Conservation (phyloP, 768 basidiomycete genomes). For the Tricholoma sp. region DNA sequence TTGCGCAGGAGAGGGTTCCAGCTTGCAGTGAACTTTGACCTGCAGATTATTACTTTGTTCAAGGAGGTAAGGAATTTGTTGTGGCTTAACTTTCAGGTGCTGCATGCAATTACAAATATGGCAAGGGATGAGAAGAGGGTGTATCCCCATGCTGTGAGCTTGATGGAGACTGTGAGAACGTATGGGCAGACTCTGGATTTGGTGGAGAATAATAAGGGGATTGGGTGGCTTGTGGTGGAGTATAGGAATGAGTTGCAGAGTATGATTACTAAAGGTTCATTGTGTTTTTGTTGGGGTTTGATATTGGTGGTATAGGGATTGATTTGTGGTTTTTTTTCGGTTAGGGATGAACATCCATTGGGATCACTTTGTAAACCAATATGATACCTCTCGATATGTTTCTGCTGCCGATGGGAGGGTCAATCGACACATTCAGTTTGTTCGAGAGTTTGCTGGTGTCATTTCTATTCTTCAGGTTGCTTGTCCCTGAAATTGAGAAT, state of each 20-base stretch:
- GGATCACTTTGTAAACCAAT: constrained; percentile 96
- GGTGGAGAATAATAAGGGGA: constrained; percentile 85
- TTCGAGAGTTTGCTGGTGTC: constrained; percentile 90
- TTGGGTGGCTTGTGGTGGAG: constrained; percentile 93
- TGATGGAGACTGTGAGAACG: constrained; percentile 97
- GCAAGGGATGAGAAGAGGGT: constrained; percentile 98
- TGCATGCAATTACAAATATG: constrained; percentile 91
- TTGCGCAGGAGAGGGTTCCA: constrained; percentile 72
- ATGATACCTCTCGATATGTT: constrained; percentile 75
- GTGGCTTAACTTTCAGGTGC: constrained; percentile 95
- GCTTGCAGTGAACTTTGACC: constrained; percentile 95
- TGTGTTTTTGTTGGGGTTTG: constrained; percentile 4
- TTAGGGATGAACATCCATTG: constrained; percentile 94
- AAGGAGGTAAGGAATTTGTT: constrained; percentile 96
- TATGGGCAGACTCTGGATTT: constrained; percentile 94
- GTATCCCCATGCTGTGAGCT: constrained; percentile 94
- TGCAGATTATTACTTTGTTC: constrained; percentile 96
- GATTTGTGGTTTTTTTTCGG: background rate
- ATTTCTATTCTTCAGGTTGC: constrained; percentile 84
- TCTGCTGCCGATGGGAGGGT: constrained; percentile 72
- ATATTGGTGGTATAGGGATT: background rate
- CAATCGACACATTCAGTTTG: constrained; percentile 88
- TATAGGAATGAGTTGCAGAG: constrained; percentile 89
- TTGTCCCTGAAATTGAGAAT: background rate
- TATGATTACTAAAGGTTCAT: constrained; percentile 86